phyloP scores from a whole-genome alignment of 1,139 yeast genomes.

The Hansenula lynferdii region DNA sequence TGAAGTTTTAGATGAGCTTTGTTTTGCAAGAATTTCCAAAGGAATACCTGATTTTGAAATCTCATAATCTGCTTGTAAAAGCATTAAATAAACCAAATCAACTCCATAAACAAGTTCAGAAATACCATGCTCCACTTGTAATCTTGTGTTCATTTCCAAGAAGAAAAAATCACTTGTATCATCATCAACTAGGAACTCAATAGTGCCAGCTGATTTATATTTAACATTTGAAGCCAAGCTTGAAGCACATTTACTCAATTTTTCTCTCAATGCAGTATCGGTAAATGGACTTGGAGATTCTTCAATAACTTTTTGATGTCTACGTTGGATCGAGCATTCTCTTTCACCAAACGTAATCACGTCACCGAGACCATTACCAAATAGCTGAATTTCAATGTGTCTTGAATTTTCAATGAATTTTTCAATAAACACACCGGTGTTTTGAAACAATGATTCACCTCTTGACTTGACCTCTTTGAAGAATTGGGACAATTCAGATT shows the following conservation, averaged over 20 bases:
- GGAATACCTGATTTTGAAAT: slow-evolving; percentile 1
- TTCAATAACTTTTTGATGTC: slow-evolving; percentile 47
- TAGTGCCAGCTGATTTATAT: slow-evolving; percentile 34
- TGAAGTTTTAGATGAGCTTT: background rate
- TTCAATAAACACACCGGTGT: slow-evolving; percentile 39
- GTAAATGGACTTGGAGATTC: slow-evolving; percentile 33
- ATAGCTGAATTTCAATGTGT: slow-evolving; percentile 43
- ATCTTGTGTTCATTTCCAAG: slow-evolving; percentile 33
- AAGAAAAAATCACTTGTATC: slow-evolving; percentile 29
- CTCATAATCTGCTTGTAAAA: slow-evolving; percentile 21
- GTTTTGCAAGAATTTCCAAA: background rate
- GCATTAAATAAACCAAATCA: slow-evolving; percentile 31
- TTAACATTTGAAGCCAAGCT: slow-evolving; percentile 27
- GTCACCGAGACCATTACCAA: slow-evolving; percentile 40
- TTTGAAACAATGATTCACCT: slow-evolving; percentile 37
- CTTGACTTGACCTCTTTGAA: slow-evolving; percentile 37
- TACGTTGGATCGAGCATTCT: slow-evolving; percentile 44
- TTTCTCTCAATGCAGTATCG: slow-evolving; percentile 17
- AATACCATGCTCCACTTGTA: slow-evolving; percentile 36
- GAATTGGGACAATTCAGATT: slow-evolving; percentile 30
- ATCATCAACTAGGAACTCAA: slow-evolving; percentile 34
- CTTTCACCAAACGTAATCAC: slow-evolving; percentile 42
- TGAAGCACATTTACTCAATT: slow-evolving; percentile 26
- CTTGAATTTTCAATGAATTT: slow-evolving; percentile 40
- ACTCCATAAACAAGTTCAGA: slow-evolving; percentile 32